A percentile compares a stretch with the other conserved stretches of the same genome.
These are phyloP conservation scores for Chrysosporium queenslandicum DNA, from an alignment of 2,329 filamentous ascomycete species.

Conservation along the genomic window DNA sequence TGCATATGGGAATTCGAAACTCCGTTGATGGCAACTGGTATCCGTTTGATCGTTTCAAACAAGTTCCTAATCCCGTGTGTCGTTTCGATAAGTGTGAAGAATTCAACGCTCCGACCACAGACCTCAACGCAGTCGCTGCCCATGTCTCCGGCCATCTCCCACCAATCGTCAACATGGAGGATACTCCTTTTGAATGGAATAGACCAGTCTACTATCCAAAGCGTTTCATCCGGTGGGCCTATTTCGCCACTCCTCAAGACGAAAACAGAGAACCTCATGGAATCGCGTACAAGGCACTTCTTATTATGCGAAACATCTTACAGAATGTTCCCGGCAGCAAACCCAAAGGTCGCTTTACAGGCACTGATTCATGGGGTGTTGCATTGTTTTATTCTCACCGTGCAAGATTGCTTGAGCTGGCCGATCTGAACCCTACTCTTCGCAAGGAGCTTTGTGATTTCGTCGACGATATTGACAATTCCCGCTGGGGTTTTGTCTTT, in stretches of 20 bases:
- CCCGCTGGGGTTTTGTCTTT: slow-evolving; percentile 9
- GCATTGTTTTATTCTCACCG: slow-evolving; percentile 31
- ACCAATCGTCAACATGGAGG: slow-evolving; percentile 15
- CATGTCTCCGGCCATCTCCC: slow-evolving; percentile 27
- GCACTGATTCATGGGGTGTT: slow-evolving; percentile 12
- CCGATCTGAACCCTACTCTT: slow-evolving; percentile 34
- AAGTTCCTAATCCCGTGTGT: slow-evolving; percentile 25
- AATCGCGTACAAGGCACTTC: slow-evolving; percentile 39
- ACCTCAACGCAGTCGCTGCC: slow-evolving; percentile 31
- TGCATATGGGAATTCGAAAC: slow-evolving; percentile 31
- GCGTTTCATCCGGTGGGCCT: slow-evolving; percentile 33
- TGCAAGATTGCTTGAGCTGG: slow-evolving; percentile 30
- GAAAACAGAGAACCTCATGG: slow-evolving; percentile 37
- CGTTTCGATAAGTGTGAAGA: slow-evolving; percentile 33
- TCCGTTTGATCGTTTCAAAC: not conserved
- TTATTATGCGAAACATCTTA: slow-evolving; percentile 41
- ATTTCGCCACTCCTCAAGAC: slow-evolving; percentile 35
- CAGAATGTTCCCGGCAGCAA: slow-evolving; percentile 32
- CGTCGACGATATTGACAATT: slow-evolving; percentile 29
- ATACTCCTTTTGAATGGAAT: slow-evolving; percentile 21
- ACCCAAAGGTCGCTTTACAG: slow-evolving; percentile 7
- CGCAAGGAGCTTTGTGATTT: slow-evolving; percentile 36
- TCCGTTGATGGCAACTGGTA: slow-evolving; percentile 11
- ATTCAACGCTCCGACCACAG: slow-evolving; percentile 27
- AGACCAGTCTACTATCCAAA: slow-evolving; percentile 33